Evolutionary conservation across 176 grass and related monocot genomes (phyloP).

Genomic region (Aegilops sharonensis): DNA sequence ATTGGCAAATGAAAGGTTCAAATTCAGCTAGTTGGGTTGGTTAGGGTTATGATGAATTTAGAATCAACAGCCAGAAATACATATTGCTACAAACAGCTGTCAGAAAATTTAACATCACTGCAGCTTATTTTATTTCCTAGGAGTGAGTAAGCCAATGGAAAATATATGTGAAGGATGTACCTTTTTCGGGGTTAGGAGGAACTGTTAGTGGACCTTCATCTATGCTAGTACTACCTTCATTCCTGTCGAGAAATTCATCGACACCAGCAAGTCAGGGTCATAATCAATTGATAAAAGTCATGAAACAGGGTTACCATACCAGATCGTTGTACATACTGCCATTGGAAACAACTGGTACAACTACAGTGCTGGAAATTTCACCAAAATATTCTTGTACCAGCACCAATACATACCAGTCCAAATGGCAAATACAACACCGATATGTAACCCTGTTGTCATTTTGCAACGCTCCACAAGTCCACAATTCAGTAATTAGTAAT

Average conservation of each 20-base stretch:
- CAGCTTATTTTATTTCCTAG: not conserved
- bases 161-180: constrained; percentile 29
- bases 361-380: constrained; percentile 21
- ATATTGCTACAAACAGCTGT: not conserved
- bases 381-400: not conserved
- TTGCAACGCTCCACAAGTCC: constrained; percentile 3
- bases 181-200: constrained; percentile 45
- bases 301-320: constrained; percentile 19
- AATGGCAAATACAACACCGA: constrained; percentile 18
- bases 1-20: not conserved
- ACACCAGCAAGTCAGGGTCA: not conserved
- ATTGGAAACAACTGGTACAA: constrained; percentile 15
- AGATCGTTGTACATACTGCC: not conserved
- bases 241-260: constrained; percentile 41
- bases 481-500: constrained; percentile 14
- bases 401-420: constrained; percentile 5
- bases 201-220: constrained; percentile 1
- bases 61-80: not conserved
- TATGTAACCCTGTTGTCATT: constrained; percentile 13
- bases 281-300: not conserved
- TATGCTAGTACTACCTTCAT: constrained; percentile 38
- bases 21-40: not conserved
- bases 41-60: not conserved
- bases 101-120: not conserved
- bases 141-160: not conserved